These are phyloP conservation scores for Xylariales sp. DNA, from an alignment of 2,329 filamentous ascomycete species.

Conservation along the genomic window DNA sequence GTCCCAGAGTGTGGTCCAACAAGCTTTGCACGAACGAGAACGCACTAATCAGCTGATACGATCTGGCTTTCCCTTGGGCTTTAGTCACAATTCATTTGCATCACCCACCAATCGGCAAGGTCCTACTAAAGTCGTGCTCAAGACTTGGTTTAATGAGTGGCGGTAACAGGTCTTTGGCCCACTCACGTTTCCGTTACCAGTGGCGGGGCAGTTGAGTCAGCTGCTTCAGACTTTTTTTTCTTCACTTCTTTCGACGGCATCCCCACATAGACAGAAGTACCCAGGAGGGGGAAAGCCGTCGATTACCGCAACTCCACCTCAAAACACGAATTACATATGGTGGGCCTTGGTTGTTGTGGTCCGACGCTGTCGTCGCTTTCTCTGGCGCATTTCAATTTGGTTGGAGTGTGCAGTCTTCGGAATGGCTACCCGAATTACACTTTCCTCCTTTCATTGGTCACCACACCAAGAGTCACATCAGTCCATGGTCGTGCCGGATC, in stretches of 20 bases:
- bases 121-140: neutral
- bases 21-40: neutral
- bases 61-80: neutral
- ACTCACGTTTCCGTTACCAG: slow-evolving; percentile 4
- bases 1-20: neutral
- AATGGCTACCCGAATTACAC: too few relatives aligned
- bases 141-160: neutral
- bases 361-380: too few relatives aligned
- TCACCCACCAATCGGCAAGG: too few relatives aligned
- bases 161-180: neutral
- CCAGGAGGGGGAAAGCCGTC: neutral
- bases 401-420: too few relatives aligned
- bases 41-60: neutral
- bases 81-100: too few relatives aligned
- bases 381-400: too few relatives aligned
- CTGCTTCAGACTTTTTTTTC: neutral
- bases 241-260: too few relatives aligned
- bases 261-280: too few relatives aligned
- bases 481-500: too few relatives aligned
- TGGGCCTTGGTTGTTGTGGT: neutral
- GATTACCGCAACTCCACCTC: neutral
- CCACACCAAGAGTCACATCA: too few relatives aligned
- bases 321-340: neutral
- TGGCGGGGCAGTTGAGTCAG: slow-evolving; percentile 8
- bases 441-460: too few relatives aligned